A percentile compares a stretch with the other conserved stretches of the same genome.
These are phyloP conservation scores for Phylloboletellus chloephorus DNA, from an alignment of 1,284 basidiomycete genomes.

Conservation along the genomic window DNA sequence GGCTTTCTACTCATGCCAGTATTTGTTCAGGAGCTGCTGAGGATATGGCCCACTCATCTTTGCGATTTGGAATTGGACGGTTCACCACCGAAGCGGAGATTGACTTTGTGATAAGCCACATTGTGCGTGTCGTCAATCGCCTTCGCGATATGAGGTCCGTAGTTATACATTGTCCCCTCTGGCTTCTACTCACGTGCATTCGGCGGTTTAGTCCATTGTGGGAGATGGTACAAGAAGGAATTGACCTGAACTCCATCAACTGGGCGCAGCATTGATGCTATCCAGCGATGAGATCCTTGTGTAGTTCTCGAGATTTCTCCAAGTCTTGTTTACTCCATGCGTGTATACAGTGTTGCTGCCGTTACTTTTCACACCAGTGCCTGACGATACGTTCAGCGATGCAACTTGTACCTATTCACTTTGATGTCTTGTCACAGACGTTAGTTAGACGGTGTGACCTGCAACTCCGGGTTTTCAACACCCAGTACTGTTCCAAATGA, in stretches of 20 bases:
- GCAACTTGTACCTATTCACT: too few relatives aligned
- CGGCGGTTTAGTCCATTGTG: slow-evolving; percentile 68
- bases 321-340: slow-evolving; percentile 7
- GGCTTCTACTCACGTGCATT: slow-evolving; percentile 12
- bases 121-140: slow-evolving; percentile 76
- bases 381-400: too few relatives aligned
- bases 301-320: slow-evolving; percentile 6
- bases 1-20: slow-evolving; percentile 3
- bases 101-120: slow-evolving; percentile 90
- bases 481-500: too few relatives aligned
- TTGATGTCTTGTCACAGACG: too few relatives aligned
- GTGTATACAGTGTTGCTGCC: too few relatives aligned
- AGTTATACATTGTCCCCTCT: slow-evolving; percentile 2
- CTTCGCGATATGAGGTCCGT: slow-evolving; percentile 64
- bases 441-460: too few relatives aligned
- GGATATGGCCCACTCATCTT: slow-evolving; percentile 97
- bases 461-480: too few relatives aligned
- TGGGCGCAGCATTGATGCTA: slow-evolving; percentile 69
- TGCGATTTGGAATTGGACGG: slow-evolving; percentile 96
- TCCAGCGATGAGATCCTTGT: background rate
- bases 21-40: slow-evolving; percentile 74
- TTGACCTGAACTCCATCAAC: slow-evolving; percentile 89
- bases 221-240: slow-evolving; percentile 99
- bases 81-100: slow-evolving; percentile 98
- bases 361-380: too few relatives aligned